phyloP scores from a whole-genome alignment of 176 grass and related monocot genomes.

The Pharus latifolius region DNA sequence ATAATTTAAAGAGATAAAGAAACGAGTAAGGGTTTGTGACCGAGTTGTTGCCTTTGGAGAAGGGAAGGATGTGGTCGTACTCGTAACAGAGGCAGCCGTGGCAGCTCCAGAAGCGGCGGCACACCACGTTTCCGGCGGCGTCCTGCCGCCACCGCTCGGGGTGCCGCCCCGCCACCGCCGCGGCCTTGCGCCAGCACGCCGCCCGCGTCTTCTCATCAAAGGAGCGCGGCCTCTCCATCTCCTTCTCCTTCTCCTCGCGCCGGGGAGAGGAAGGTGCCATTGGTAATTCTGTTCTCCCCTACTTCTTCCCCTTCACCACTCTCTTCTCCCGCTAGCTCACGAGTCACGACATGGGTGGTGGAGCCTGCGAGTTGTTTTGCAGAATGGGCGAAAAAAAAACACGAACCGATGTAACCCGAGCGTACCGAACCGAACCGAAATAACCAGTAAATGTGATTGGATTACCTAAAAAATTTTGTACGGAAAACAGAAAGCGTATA shows the following conservation, averaged over 20 bases:
- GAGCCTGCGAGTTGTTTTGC: no score
- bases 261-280: slow-evolving; percentile 41
- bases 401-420: no score
- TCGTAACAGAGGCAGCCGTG: slow-evolving; percentile 92
- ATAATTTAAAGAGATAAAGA: no score
- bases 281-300: no score
- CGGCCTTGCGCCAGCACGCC: slow-evolving; percentile 75
- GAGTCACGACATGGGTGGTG: no score
- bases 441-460: no score
- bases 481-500: no score
- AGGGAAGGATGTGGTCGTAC: slow-evolving; percentile 87
- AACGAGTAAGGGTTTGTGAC: no score
- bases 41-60: slow-evolving; percentile 96
- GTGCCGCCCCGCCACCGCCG: slow-evolving; percentile 51
- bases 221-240: slow-evolving; percentile 42
- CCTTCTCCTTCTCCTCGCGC: slow-evolving; percentile 8
- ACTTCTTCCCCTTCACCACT: background rate
- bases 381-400: no score
- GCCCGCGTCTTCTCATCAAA: slow-evolving; percentile 64
- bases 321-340: no score
- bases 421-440: no score
- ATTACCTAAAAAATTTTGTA: no score
- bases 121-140: slow-evolving; percentile 64
- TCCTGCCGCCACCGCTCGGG: slow-evolving; percentile 74
- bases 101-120: slow-evolving; percentile 81